phyloP scores from a whole-genome alignment of 2,329 filamentous ascomycete genomes.

The Mycosphaerella arachidis region DNA sequence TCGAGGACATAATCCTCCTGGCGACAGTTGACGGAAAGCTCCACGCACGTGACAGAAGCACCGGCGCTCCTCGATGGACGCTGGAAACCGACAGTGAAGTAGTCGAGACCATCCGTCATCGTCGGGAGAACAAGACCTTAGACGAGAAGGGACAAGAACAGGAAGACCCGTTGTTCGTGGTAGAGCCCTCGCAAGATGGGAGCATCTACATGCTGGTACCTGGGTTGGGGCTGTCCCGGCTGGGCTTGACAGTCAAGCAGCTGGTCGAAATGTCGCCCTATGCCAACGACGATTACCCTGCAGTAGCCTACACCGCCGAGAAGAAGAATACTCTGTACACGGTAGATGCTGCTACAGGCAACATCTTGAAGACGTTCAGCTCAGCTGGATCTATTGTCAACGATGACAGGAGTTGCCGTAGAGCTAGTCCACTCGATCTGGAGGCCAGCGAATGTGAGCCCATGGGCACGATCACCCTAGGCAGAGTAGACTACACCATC shows the following conservation, averaged over 20 bases:
- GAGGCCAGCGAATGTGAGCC: constrained; percentile 70
- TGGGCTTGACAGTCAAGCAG: constrained; percentile 74
- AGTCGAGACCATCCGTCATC: constrained; percentile 82
- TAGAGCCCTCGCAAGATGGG: constrained; percentile 85
- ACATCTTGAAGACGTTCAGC: constrained; percentile 78
- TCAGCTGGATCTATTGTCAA: constrained; percentile 62
- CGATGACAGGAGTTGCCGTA: constrained; percentile 69
- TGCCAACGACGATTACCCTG: constrained; percentile 62
- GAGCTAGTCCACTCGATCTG: constrained; percentile 55
- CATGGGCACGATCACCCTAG: constrained; percentile 74
- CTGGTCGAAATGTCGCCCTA: constrained; percentile 77
- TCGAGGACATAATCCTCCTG: constrained; percentile 99
- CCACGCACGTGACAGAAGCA: constrained; percentile 83
- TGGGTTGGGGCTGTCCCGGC: constrained; percentile 58
- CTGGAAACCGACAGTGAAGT: constrained; percentile 79
- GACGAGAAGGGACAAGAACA: constrained; percentile 59
- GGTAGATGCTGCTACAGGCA: constrained; percentile 79
- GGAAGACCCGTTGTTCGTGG: constrained; percentile 89
- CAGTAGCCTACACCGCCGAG: constrained; percentile 82
- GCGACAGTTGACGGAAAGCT: constrained; percentile 98
- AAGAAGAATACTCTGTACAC: constrained; percentile 89
- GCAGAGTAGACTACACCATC: constrained; percentile 84
- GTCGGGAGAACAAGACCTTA: constrained; percentile 58
- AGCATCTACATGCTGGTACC: constrained; percentile 82
- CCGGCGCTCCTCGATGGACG: constrained; percentile 79